Percentiles rank a stretch among this genome's conserved stretches.
phyloP scores from a whole-genome alignment of 257 asterid species.

The Solanum ahanhuiri region DNA sequence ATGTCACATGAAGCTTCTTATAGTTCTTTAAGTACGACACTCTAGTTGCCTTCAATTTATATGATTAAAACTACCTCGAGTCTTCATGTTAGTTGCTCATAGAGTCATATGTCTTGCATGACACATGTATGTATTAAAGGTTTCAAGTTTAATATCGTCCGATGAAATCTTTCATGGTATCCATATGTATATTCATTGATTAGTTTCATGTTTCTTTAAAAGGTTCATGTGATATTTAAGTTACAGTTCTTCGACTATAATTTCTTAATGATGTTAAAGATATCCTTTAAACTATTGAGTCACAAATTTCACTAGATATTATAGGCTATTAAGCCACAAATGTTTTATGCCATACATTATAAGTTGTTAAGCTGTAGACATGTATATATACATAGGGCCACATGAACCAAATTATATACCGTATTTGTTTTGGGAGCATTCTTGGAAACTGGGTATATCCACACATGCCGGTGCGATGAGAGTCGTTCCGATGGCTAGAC shows the following conservation, averaged over 20 bases:
- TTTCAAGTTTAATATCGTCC: not conserved
- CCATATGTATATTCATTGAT: not conserved
- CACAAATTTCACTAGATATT: not conserved
- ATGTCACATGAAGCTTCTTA: not conserved
- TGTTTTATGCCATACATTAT: not conserved
- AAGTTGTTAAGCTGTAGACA: not conserved
- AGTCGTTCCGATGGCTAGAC: not conserved
- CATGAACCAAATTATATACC: not conserved
- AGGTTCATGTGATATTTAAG: not conserved
- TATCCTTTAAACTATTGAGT: not conserved
- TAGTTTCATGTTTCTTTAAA: not conserved
- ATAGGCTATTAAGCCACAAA: not conserved
- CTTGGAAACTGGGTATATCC: not conserved
- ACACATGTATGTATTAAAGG: not conserved
- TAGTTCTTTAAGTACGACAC: not conserved
- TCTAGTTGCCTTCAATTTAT: not conserved
- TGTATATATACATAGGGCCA: not conserved
- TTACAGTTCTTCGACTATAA: not conserved
- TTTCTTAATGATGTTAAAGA: not conserved
- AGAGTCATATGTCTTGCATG: not conserved
- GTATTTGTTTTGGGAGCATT: not conserved
- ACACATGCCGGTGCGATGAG: not conserved
- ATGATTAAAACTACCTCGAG: not conserved
- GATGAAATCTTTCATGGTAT: not conserved
- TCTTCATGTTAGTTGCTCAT: not conserved